phyloP scores from a whole-genome alignment of 305 asterid genomes.

The Fraxinus greggii region DNA sequence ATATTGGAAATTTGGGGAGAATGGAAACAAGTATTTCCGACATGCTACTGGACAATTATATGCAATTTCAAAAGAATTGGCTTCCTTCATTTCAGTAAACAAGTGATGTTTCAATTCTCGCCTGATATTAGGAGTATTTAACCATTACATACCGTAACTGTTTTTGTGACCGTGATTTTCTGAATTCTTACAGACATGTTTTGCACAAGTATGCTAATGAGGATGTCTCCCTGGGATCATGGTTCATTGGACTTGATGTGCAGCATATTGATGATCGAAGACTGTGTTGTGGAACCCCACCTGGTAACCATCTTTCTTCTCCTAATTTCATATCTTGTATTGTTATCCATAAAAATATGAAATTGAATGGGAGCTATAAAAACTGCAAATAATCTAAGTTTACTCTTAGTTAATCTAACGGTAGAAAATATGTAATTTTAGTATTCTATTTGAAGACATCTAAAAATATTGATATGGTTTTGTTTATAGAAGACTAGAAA shows the following conservation, averaged over 20 bases:
- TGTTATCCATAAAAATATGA: not conserved
- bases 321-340: not conserved
- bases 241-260: constrained; percentile 94
- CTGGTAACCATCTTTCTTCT: constrained; percentile 43
- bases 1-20: constrained; percentile 91
- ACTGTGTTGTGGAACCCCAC: constrained; percentile 90
- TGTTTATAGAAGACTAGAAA: not conserved
- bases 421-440: not conserved
- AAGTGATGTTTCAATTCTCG: constrained; percentile 46
- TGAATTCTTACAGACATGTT: constrained; percentile 53
- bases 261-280: constrained; percentile 76
- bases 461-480: not conserved
- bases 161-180: not conserved
- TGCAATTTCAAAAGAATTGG: constrained; percentile 85
- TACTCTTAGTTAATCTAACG: not conserved
- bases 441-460: not conserved
- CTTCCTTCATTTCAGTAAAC: constrained; percentile 66
- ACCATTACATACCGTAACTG: not conserved
- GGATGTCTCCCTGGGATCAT: constrained; percentile 89
- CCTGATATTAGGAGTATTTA: not conserved
- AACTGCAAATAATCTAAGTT: not conserved
- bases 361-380: not conserved
- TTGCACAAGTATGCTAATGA: constrained; percentile 90
- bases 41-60: constrained; percentile 94
- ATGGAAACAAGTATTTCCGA: constrained; percentile 89